Percentiles rank a stretch among this genome's conserved stretches.
Conservation (phyloP, 768 basidiomycete species). For the Boletus reticuloceps region DNA sequence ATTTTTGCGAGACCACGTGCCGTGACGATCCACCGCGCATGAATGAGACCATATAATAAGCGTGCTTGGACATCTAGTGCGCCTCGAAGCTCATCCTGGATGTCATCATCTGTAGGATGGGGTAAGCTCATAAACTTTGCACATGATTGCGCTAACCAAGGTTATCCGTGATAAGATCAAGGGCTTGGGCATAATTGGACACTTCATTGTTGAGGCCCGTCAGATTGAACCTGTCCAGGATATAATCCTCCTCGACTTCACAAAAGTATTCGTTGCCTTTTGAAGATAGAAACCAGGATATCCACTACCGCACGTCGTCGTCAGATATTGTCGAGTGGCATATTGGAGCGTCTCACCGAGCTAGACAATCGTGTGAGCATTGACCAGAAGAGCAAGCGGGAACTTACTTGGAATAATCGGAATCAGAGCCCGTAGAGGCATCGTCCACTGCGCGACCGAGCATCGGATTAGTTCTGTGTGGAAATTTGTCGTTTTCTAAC, state of each 20-base stretch:
- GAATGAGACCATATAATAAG: constrained; percentile 92
- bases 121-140: neutral
- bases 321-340: constrained; percentile 16
- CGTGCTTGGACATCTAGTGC: constrained; percentile 92
- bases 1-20: constrained; percentile 92
- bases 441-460: constrained; percentile 67
- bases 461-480: constrained; percentile 30
- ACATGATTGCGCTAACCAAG: constrained; percentile 59
- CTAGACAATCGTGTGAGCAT: constrained; percentile 21
- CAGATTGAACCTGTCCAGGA: constrained; percentile 96
- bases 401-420: constrained; percentile 90
- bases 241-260: constrained; percentile 99
- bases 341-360: constrained; percentile 24
- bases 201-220: constrained; percentile 97
- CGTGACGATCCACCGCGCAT: constrained; percentile 96
- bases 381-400: neutral
- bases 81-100: constrained; percentile 91
- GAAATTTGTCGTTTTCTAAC: constrained; percentile 15
- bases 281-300: constrained; percentile 95
- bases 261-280: constrained; percentile 99
- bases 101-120: constrained; percentile 71
- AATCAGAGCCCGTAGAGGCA: constrained; percentile 89
- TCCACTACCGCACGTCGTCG: constrained; percentile 61
- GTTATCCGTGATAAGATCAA: constrained; percentile 95
- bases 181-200: constrained; percentile 87